Evolutionary conservation across 495 filamentous ascomycete species (phyloP), one percentile per base, ranked within the genome.

Genomic region (Neurospora hispaniola): DNA sequence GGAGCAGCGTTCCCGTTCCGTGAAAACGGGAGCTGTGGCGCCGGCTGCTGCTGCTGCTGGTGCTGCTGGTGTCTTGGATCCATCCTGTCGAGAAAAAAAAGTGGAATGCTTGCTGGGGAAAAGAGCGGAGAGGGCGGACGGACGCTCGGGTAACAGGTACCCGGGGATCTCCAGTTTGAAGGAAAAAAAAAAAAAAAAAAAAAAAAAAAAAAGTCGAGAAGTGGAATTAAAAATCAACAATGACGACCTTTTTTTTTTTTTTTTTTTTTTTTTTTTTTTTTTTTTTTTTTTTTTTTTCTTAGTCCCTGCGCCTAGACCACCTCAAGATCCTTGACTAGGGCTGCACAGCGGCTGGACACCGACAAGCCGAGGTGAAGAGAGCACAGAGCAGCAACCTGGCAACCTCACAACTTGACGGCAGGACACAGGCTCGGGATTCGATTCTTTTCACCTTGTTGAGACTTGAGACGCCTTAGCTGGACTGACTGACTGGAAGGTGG

Each of bases 11-110:
- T 84, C 62, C 82, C 75, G 74, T 79, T 84, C 44, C 82, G 81
- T 59, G 81, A 75, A 39, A 80, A 84, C 35, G 82, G 82, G 42
- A 75, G 81, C 69, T 83, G 82, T 44, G 78, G 77, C 44, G 82
- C 78, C 72, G 80, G 54, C 12, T 31, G 54, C 20, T 31, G 54
- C 12, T 31, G 27, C 27, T 31, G 27, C 27, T 31, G 27, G 2
- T 31, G 27, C 27, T 62, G 77, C 39, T 80, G 79, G 42, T 82
- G 81, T 80, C 82, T 78, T 74, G 82, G 81, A 75, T 84, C 82
- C 82, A 82, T 82, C 46, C 72, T 74, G 76, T 62, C 16, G 54
- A 62, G 35, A 31, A 62, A 62, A 62, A 62, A 62, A 62, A 62
- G 54, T 62, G 54, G 54, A 59, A 59, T 59, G 48, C 48, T 23